Evolutionary conservation across 306 rosid species (phyloP).

Genomic region (Mimosa bimucronata): DNA sequence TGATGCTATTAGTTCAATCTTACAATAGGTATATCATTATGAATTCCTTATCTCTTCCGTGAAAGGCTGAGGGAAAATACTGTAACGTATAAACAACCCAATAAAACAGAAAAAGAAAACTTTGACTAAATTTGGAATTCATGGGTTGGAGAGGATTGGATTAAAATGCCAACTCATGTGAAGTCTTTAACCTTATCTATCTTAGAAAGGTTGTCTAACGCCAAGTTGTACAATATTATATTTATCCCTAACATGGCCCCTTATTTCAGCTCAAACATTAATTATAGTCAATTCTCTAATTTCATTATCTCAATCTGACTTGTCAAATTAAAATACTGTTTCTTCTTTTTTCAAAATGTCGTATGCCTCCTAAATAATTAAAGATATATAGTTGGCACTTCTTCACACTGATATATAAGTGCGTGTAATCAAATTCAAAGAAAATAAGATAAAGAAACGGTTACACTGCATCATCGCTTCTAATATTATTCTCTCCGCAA

Average conservation of each 20-base stretch:
- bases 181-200: neutral
- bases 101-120: too few species aligned
- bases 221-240: slow-evolving; percentile 6
- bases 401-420: neutral
- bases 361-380: neutral
- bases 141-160: neutral
- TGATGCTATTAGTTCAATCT: too few species aligned
- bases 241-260: neutral
- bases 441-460: neutral
- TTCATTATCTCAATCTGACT: neutral
- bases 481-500: neutral
- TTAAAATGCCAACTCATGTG: neutral
- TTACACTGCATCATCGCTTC: neutral
- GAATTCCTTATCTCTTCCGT: too few species aligned
- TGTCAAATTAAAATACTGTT: neutral
- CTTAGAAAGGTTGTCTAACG: neutral
- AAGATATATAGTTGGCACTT: neutral
- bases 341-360: neutral
- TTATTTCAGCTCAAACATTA: too few species aligned
- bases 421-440: too few species aligned
- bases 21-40: too few species aligned
- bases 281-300: neutral
- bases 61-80: too few species aligned
- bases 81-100: too few species aligned
- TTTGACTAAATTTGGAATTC: neutral